phyloP scores from a whole-genome alignment of 2,329 filamentous ascomycete genomes.

The Capronia epimyces region DNA sequence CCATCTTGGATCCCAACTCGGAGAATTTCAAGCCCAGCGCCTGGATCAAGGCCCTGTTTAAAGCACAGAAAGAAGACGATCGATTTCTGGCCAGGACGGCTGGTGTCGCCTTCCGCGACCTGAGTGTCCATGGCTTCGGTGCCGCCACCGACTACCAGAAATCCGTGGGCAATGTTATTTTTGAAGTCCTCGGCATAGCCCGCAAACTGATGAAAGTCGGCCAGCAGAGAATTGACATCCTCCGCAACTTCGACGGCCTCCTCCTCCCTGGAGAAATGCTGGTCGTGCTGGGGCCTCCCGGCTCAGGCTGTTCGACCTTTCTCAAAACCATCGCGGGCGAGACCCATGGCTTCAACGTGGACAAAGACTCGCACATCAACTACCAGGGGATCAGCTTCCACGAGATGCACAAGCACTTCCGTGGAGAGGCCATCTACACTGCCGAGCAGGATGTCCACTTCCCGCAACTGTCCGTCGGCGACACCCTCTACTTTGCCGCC shows the following conservation, averaged over 20 bases:
- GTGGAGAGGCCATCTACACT: slow-evolving; percentile 81
- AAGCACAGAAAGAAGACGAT: slow-evolving; percentile 36
- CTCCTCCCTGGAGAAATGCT: slow-evolving; percentile 55
- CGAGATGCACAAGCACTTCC: slow-evolving; percentile 69
- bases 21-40: slow-evolving; percentile 43
- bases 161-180: slow-evolving; percentile 40
- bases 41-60: slow-evolving; percentile 46
- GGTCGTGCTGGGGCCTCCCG: slow-evolving; percentile 50
- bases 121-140: slow-evolving; percentile 39
- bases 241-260: slow-evolving; percentile 60
- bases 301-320: slow-evolving; percentile 65
- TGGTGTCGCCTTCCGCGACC: slow-evolving; percentile 38
- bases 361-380: slow-evolving; percentile 65
- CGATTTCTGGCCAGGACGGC: slow-evolving; percentile 37
- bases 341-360: slow-evolving; percentile 69
- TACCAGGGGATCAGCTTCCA: slow-evolving; percentile 69
- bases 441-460: slow-evolving; percentile 81
- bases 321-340: slow-evolving; percentile 78
- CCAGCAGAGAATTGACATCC: slow-evolving; percentile 52
- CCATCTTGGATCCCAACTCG: slow-evolving; percentile 42
- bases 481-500: slow-evolving; percentile 62
- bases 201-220: slow-evolving; percentile 31
- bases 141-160: slow-evolving; percentile 37
- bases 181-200: slow-evolving; percentile 34
- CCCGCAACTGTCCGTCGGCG: slow-evolving; percentile 68